Base-by-base conservation (phyloP, 768 basidiomycete species). In the Lentinus tigrinus region DNA sequence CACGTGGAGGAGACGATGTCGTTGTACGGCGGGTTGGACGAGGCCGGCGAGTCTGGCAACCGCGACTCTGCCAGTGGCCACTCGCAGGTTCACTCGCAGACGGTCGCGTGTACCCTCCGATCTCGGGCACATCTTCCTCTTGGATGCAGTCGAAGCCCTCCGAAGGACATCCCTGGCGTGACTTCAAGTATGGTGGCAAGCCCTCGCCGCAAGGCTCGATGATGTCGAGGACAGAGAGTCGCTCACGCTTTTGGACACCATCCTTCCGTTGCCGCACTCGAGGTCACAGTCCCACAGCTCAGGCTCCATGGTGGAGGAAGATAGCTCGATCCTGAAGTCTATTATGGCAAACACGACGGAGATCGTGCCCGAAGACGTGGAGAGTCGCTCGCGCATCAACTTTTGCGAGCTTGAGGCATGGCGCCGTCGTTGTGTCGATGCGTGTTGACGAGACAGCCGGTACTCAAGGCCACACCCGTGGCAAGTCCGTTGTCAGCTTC, bases 131-230 rank as follows among this genome's bases (percentile, higher is more conserved):
- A 43, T 62, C 68, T 17, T 50, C 65, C 4, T 58, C 63, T 8
- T 73, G 80, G 5, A 72, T 76, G 51, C 66, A 67, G 13, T 78
- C 79, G 24, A 77, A 73, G 19, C 77, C 78, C 2, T 88, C 87
- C 0, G 77, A 87, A 58, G 90, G 89, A 0, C 77, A 85, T 60
- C 78, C 91, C 44, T 85, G 91, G 61, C 79, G 74, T 9, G 81
- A 84, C 21, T 92, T 93, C 80, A 88, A 79, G 66, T 93, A 91
- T 58, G 89, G 90, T 24, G 89, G 88, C 23, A 72, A 69, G 4
- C 67, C 72, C 0, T 60, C 66, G 9, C 54, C 52, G 10, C 39
- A 34, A 48, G 5, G 13, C 23, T 38, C 54, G 27, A 26, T n/a
- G 24, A 3, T 40, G 31, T n/a, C n/a, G n/a, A 59, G 24, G 23